phyloP scores from a whole-genome alignment of 352 stramenopile species.

The Globisporangium apiculatum region DNA sequence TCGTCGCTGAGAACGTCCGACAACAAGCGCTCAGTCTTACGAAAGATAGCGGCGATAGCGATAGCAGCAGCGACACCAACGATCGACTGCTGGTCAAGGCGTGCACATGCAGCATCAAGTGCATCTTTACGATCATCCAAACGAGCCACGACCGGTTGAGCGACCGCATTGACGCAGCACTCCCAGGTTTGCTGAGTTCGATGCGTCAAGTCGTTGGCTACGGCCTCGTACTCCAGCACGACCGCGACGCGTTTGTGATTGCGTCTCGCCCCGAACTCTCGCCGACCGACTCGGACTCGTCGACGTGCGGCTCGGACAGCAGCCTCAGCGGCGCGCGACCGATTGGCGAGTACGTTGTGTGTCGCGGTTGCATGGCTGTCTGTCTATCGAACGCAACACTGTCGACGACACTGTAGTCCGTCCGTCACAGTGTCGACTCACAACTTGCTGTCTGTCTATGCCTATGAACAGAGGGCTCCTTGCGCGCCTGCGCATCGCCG shows the following conservation, averaged over 20 bases:
- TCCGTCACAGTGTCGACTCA: not conserved
- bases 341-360: slow-evolving; percentile 40
- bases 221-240: slow-evolving; percentile 40
- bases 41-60: slow-evolving; percentile 24
- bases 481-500: slow-evolving; percentile 62
- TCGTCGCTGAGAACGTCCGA: slow-evolving; percentile 83
- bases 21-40: slow-evolving; percentile 65
- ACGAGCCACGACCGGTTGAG: slow-evolving; percentile 50
- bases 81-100: slow-evolving; percentile 79
- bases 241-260: slow-evolving; percentile 50
- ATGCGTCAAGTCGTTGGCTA: slow-evolving; percentile 80
- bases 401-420: too few relatives aligned
- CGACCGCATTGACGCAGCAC: slow-evolving; percentile 45
- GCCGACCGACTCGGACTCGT: slow-evolving; percentile 66
- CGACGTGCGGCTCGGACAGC: slow-evolving; percentile 57
- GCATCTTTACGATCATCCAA: slow-evolving; percentile 77
- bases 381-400: too few relatives aligned
- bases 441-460: not conserved
- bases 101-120: slow-evolving; percentile 84
- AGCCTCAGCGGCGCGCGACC: slow-evolving; percentile 19
- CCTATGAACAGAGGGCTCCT: slow-evolving; percentile 40
- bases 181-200: slow-evolving; percentile 62
- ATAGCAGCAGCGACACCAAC: slow-evolving; percentile 1
- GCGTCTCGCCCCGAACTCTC: slow-evolving; percentile 50
- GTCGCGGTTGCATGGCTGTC: not conserved